A percentile compares a stretch with the other conserved stretches of the same genome.
These are phyloP conservation scores for Penicillium corylophilum DNA, from an alignment of 2,329 filamentous ascomycete genomes.

Conservation along the genomic window DNA sequence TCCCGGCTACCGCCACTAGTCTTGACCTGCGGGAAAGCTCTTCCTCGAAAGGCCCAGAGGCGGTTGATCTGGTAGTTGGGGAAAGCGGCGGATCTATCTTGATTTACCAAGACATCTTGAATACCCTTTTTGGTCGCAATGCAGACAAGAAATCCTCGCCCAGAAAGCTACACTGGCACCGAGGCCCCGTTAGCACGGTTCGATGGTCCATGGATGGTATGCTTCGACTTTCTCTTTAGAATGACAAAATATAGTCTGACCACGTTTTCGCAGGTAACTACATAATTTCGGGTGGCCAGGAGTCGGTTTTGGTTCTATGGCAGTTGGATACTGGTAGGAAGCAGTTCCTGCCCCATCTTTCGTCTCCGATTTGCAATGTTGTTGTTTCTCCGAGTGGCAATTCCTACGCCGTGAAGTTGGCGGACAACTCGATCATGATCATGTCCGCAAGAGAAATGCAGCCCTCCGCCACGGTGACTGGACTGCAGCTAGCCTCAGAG, in stretches of 20 bases:
- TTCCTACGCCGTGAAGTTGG: slow-evolving; percentile 79
- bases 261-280: slow-evolving; percentile 69
- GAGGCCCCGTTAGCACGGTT: slow-evolving; percentile 74
- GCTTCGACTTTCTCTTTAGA: background rate
- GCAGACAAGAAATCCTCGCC: slow-evolving; percentile 44
- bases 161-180: slow-evolving; percentile 86
- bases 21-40: slow-evolving; percentile 59
- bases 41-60: slow-evolving; percentile 31
- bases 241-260: slow-evolving; percentile 25
- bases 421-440: slow-evolving; percentile 89
- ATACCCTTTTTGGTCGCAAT: slow-evolving; percentile 19
- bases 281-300: slow-evolving; percentile 85
- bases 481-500: slow-evolving; percentile 63
- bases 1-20: slow-evolving; percentile 64
- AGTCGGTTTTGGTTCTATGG: slow-evolving; percentile 88
- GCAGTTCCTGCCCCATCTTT: slow-evolving; percentile 86
- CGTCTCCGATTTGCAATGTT: slow-evolving; percentile 79
- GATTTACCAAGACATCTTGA: slow-evolving; percentile 74
- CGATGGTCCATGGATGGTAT: slow-evolving; percentile 92
- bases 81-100: slow-evolving; percentile 74
- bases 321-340: slow-evolving; percentile 83
- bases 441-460: slow-evolving; percentile 86
- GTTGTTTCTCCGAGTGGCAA: slow-evolving; percentile 76
- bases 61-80: slow-evolving; percentile 76
- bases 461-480: slow-evolving; percentile 78